Conservation (phyloP, 2,329 filamentous ascomycete species). For the Thielaviopsis ethacetica region DNA sequence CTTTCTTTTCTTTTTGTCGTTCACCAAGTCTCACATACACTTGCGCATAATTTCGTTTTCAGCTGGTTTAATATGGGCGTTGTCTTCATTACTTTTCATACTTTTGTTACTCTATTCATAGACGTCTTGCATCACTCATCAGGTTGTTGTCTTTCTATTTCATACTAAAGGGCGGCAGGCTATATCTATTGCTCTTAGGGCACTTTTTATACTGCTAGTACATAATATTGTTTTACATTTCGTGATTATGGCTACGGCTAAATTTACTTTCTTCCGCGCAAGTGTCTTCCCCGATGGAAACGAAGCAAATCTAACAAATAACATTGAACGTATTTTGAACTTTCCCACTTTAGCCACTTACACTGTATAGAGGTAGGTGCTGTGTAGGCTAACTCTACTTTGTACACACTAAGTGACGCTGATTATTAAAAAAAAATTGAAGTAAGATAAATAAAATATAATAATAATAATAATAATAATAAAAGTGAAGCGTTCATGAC, state of each 20-base stretch:
- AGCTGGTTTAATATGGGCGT: background rate
- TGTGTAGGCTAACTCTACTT: too few relatives aligned
- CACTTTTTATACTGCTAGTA: background rate
- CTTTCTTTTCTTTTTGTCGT: background rate
- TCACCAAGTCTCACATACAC: background rate
- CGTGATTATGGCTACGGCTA: background rate
- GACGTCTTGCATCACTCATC: conserved; percentile 8
- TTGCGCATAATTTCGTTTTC: background rate
- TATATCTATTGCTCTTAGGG: background rate
- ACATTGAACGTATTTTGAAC: too few relatives aligned
- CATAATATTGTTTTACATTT: background rate
- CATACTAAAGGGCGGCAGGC: conserved; percentile 13
- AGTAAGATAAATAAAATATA: too few relatives aligned
- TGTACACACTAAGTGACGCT: too few relatives aligned
- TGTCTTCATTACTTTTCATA: background rate
- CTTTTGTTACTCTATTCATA: background rate
- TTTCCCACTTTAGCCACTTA: too few relatives aligned
- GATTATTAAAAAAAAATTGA: too few relatives aligned
- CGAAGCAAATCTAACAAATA: too few relatives aligned
- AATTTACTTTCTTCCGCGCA: background rate
- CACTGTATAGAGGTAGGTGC: too few relatives aligned
- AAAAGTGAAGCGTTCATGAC: too few relatives aligned
- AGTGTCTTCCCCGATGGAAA: too few relatives aligned
- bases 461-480: too few relatives aligned
- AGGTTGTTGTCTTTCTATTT: conserved; percentile 11